A percentile compares a stretch with the other conserved stretches of the same genome.
These are phyloP conservation scores for Paxillus rubicundulus DNA, from an alignment of 768 basidiomycete species.

Conservation along the genomic window DNA sequence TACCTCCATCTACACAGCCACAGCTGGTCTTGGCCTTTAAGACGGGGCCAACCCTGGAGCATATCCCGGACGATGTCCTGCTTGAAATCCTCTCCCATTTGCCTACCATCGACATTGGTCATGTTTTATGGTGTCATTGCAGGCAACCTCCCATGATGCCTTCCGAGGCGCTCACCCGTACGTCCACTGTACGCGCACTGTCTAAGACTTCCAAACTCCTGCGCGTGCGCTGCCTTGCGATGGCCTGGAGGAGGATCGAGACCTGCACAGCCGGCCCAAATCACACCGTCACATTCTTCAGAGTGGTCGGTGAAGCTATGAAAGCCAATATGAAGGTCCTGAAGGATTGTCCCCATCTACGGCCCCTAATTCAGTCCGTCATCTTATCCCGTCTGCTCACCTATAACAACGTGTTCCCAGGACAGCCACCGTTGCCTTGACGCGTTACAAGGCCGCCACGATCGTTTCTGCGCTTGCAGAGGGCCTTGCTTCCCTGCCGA, in stretches of 20 bases:
- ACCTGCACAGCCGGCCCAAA: background rate
- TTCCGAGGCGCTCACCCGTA: background rate
- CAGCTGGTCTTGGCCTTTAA: background rate
- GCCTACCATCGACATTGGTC: background rate
- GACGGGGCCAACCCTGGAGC: slow-evolving; percentile 2
- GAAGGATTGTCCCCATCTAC: slow-evolving; percentile 2
- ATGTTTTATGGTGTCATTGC: background rate
- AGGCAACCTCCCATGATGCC: background rate
- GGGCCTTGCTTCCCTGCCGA: slow-evolving; percentile 3
- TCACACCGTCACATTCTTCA: background rate
- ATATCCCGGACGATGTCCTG: slow-evolving; percentile 11
- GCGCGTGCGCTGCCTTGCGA: slow-evolving; percentile 9
- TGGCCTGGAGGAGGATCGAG: slow-evolving; percentile 12
- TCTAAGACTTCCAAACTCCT: slow-evolving; percentile 8
- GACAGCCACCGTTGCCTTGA: background rate
- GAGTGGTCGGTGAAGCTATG: background rate
- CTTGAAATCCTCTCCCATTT: slow-evolving; percentile 11
- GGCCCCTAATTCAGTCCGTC: slow-evolving; percentile 4
- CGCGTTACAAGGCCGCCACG: background rate
- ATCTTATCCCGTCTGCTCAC: background rate
- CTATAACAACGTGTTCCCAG: background rate
- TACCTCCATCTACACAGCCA: too few species aligned
- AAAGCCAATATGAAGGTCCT: background rate
- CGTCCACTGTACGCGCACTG: slow-evolving; percentile 1
- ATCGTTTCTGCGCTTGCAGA: slow-evolving; percentile 8